Conservation (phyloP, 164 flowering plant genomes). For the Macadamia integrifolia region DNA sequence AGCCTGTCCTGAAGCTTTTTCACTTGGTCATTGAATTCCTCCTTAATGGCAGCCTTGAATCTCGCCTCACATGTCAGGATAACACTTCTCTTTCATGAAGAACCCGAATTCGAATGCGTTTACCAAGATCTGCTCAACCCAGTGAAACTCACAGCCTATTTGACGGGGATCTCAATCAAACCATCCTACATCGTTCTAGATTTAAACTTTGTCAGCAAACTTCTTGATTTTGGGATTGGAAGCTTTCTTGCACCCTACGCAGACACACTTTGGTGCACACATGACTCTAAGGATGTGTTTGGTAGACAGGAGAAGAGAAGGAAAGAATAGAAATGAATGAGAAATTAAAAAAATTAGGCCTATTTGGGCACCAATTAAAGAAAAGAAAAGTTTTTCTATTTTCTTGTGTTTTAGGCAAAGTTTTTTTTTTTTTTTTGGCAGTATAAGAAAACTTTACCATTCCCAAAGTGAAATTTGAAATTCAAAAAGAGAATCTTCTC, state of each 20-base stretch:
- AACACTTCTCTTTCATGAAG: constrained; percentile 54
- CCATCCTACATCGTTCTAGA: constrained; percentile 61
- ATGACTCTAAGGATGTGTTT: constrained; percentile 53
- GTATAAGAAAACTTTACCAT: too few relatives aligned
- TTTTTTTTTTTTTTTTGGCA: too few relatives aligned
- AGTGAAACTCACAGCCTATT: constrained; percentile 26
- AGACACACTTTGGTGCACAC: neutral
- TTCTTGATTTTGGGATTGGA: constrained; percentile 45
- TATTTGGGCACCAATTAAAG: too few relatives aligned
- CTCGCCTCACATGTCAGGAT: constrained; percentile 32
- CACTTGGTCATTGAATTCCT: constrained; percentile 57
- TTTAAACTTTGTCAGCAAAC: constrained; percentile 42
- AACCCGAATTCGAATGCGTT: constrained; percentile 29
- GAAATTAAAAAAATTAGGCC: too few relatives aligned
- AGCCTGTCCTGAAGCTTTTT: constrained; percentile 49
- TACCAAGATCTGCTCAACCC: constrained; percentile 60
- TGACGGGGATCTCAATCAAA: constrained; percentile 49
- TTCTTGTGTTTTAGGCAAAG: too few relatives aligned
- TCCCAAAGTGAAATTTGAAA: too few relatives aligned
- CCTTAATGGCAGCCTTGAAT: constrained; percentile 61
- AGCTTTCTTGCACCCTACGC: constrained; percentile 19
- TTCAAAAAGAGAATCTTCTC: too few relatives aligned
- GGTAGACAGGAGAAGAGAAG: too few relatives aligned
- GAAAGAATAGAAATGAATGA: too few relatives aligned
- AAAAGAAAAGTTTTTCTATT: too few relatives aligned